Evolutionary conservation across 2,329 filamentous ascomycete species (phyloP), one percentile per base, ranked within the genome.

Genomic region (Rutstroemia sydowiana): DNA sequence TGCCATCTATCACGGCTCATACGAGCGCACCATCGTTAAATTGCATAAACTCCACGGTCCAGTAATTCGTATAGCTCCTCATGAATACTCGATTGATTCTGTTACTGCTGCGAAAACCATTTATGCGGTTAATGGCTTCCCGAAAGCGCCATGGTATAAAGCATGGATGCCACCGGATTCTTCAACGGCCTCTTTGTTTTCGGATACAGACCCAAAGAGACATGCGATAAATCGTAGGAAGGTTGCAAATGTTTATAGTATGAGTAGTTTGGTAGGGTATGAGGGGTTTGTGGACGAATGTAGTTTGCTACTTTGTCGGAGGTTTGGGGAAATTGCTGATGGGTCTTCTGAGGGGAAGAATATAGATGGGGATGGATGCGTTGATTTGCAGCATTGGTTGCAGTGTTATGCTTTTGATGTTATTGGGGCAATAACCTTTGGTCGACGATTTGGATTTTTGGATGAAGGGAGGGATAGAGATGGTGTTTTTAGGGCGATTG

Each of bases 351-450:
- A 41, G 5, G 14, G 37, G 20, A 41, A 21, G 30, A 13, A 13
- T 7, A 32, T 7, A 13, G 30, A 32, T 5, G 18, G 11, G 59
- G 59, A 0, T 14, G 63, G 3, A 48, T 54, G 0, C 8, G 56
- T 77, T 3, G 67, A 79, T 54, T 55, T 75, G 37, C 59, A 60
- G 3, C 64, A 70, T 44, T 73, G 70, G 69, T 62, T 75, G 26
- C 73, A 75, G 54, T 75, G 66, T 55, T 76, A 71, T 50, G 73
- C 72, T 0, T 75, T 75, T 39, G 73, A 78, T 45, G 73, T 78
- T 1, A 76, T 80, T 28, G 75, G 74, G 0, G 68, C 73, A 34
- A 74, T 79, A 16, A 76, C 73, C 0, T 71, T 71, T 36, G 69
- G 62, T 11, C 62, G 60, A 3, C 58, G 62, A 0, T 68, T 71